These are phyloP conservation scores for Podaxis pistillaris DNA, from an alignment of 768 basidiomycete genomes.

Conservation along the genomic window DNA sequence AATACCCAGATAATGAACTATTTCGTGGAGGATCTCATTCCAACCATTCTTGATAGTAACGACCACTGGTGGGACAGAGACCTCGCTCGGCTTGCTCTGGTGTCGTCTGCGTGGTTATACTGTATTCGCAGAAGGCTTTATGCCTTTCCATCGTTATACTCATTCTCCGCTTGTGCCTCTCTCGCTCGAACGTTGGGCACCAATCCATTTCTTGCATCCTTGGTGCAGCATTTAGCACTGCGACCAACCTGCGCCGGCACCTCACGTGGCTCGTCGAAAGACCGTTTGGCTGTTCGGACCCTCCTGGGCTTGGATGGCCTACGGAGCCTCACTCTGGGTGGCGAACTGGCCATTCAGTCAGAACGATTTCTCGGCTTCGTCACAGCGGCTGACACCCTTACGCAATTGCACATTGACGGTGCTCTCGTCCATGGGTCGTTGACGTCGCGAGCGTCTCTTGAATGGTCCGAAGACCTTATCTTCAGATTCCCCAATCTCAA, in stretches of 20 bases:
- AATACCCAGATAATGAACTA: conserved; percentile 12
- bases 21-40: conserved; percentile 52
- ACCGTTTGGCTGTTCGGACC: conserved; percentile 35
- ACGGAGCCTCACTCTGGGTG: conserved; percentile 43
- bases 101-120: conserved; percentile 49
- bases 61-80: conserved; percentile 57
- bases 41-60: conserved; percentile 46
- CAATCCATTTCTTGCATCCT: conserved; percentile 32
- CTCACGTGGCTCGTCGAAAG: conserved; percentile 6
- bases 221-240: conserved; percentile 42
- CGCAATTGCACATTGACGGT: conserved; percentile 48
- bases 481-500: conserved; percentile 43
- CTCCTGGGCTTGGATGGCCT: conserved; percentile 44
- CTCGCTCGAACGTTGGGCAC: conserved; percentile 41
- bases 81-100: conserved; percentile 42
- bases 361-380: conserved; percentile 46
- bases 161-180: conserved; percentile 38
- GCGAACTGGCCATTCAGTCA: conserved; percentile 44
- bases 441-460: conserved; percentile 36
- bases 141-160: conserved; percentile 36
- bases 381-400: conserved; percentile 37
- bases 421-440: conserved; percentile 27
- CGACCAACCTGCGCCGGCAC: conserved; percentile 27
- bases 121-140: conserved; percentile 46
- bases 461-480: conserved; percentile 53